Evolutionary conservation across 73 alveolate species (phyloP).

Genomic region (Paramecium sexaurelia): DNA sequence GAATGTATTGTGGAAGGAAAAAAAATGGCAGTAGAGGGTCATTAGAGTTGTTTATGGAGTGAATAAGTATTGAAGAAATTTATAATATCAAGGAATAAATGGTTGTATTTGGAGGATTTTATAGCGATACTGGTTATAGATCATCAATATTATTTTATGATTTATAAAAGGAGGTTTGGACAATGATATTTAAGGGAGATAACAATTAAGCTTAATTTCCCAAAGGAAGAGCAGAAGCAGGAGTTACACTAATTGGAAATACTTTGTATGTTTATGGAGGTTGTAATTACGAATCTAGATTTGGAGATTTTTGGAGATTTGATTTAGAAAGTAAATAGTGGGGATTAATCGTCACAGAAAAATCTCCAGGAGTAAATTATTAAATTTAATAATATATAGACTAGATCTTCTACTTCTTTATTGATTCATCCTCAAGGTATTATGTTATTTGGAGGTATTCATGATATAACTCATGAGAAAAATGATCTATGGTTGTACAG

Average conservation of each 20-base stretch:
- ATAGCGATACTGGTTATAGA: constrained; percentile 18
- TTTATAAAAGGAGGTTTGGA: not conserved
- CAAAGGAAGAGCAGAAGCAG: constrained; percentile 40
- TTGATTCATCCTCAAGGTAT: constrained; percentile 37
- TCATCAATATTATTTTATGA: constrained; percentile 30
- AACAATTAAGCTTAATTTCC: not conserved
- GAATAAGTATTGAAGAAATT: not conserved
- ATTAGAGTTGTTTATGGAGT: not conserved
- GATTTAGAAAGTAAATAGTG: constrained; percentile 58
- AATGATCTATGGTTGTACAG: constrained; percentile 31
- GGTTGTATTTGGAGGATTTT: constrained; percentile 68
- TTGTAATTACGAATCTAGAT: constrained; percentile 56
- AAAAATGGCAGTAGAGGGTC: constrained; percentile 40
- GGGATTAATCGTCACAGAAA: constrained; percentile 7
- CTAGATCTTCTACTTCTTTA: constrained; percentile 34
- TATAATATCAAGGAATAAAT: not conserved
- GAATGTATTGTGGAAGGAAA: not conserved
- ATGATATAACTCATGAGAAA: constrained; percentile 58
- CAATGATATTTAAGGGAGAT: not conserved
- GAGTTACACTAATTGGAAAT: constrained; percentile 24
- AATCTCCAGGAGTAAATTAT: constrained; percentile 54
- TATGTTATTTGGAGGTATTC: constrained; percentile 44
- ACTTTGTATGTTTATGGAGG: constrained; percentile 73
- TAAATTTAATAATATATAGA: not conserved
- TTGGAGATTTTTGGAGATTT: constrained; percentile 70